Percentiles rank a stretch among this genome's conserved stretches.
Conservation (phyloP, 2,329 filamentous ascomycete genomes). For the Colletotrichum sp. region DNA sequence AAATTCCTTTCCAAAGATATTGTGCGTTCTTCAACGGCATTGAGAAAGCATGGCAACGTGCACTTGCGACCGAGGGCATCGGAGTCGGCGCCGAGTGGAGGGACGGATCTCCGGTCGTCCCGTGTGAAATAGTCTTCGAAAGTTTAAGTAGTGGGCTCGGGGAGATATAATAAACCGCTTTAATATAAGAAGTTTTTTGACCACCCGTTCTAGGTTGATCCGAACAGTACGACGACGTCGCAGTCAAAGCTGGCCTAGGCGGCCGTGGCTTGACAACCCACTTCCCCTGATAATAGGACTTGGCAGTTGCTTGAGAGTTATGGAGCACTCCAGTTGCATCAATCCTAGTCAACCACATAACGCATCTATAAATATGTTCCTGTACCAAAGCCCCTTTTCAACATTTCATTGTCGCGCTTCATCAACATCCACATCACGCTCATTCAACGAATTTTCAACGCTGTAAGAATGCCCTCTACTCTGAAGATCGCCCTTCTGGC, state of each 20-base stretch:
- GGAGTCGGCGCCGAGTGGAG: neutral
- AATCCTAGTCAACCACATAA: neutral
- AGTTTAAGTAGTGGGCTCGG: neutral
- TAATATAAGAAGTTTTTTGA: neutral
- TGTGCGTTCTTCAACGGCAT: accelerated
- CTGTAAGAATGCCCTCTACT: neutral
- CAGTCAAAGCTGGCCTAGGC: neutral
- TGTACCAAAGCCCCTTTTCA: neutral
- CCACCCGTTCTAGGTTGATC: neutral
- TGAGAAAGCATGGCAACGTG: accelerated
- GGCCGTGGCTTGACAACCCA: neutral
- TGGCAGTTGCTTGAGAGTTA: neutral
- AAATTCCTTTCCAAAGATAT: too few species aligned
- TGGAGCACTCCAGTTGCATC: neutral
- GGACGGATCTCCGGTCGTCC: neutral
- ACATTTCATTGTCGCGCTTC: neutral
- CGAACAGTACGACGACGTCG: neutral
- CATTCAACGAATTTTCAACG: neutral
- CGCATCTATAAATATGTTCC: neutral
- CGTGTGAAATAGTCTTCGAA: accelerated
- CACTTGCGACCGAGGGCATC: too few species aligned
- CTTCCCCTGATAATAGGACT: neutral
- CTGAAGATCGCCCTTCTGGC: neutral
- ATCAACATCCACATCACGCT: neutral
- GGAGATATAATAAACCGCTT: neutral